A percentile compares a stretch with the other conserved stretches of the same genome.
Evolutionary conservation across 2,329 filamentous ascomycete genomes (phyloP).

Genomic region (Stachybotrys echinatus): DNA sequence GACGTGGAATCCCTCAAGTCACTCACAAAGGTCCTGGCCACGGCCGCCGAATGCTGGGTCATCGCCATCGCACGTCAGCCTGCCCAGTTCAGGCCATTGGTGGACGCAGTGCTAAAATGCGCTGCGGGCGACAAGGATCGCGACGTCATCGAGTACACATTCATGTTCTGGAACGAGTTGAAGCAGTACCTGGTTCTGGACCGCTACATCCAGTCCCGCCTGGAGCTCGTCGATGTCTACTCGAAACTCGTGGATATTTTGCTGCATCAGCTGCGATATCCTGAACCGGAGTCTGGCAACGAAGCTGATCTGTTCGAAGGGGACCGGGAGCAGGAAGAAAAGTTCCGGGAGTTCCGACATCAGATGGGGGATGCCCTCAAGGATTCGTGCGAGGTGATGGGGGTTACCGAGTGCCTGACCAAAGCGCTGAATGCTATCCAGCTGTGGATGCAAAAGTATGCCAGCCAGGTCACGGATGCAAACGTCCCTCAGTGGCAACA

Average conservation of each 20-base stretch:
- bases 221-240: conserved; percentile 75
- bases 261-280: conserved; percentile 85
- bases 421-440: conserved; percentile 87
- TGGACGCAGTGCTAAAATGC: conserved; percentile 90
- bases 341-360: conserved; percentile 93
- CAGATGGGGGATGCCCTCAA: conserved; percentile 97
- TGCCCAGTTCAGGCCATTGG: conserved; percentile 72
- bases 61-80: conserved; percentile 85
- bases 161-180: conserved; percentile 96
- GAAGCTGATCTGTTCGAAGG: conserved; percentile 88
- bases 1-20: conserved; percentile 84
- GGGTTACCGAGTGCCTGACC: conserved; percentile 80
- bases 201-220: conserved; percentile 75
- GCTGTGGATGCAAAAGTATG: conserved; percentile 81
- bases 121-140: conserved; percentile 80
- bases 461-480: conserved; percentile 63
- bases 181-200: conserved; percentile 95
- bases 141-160: conserved; percentile 90
- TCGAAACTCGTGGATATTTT: conserved; percentile 89
- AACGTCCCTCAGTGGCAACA: conserved; percentile 94
- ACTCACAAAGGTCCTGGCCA: conserved; percentile 83
- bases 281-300: conserved; percentile 65
- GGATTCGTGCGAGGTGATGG: conserved; percentile 94
- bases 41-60: conserved; percentile 92
- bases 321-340: conserved; percentile 92